Evolutionary conservation across 1,139 yeast species (phyloP).

Genomic region (Yamadazyma conglobata): DNA sequence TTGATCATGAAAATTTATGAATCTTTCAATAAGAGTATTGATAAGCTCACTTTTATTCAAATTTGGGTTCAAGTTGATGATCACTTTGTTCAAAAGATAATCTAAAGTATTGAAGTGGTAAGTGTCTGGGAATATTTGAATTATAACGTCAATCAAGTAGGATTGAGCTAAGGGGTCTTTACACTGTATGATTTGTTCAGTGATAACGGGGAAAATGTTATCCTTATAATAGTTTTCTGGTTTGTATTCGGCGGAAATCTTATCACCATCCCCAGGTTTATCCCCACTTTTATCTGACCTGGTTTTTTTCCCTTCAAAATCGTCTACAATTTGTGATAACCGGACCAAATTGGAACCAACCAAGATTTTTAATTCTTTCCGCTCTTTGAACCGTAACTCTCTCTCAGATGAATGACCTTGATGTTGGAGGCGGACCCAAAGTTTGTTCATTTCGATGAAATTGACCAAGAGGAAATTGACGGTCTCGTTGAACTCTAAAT

Average conservation of each 20-base stretch:
- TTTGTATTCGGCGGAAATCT: too few relatives aligned
- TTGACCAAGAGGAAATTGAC: constrained; percentile 75
- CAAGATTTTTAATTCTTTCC: constrained; percentile 84
- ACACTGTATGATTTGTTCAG: constrained; percentile 92
- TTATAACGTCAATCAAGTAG: constrained; percentile 80
- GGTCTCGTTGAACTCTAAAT: constrained; percentile 58
- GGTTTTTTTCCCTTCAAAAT: constrained; percentile 22
- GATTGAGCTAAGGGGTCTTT: constrained; percentile 90
- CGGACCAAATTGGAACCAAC: constrained; percentile 93
- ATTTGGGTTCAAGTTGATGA: constrained; percentile 61
- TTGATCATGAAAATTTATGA: constrained; percentile 47
- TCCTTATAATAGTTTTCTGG: constrained; percentile 51
- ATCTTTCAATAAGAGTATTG: constrained; percentile 66
- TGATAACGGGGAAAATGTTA: constrained; percentile 69
- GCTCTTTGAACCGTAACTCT: constrained; percentile 68
- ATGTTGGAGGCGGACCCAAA: constrained; percentile 95
- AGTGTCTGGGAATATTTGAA: constrained; percentile 92
- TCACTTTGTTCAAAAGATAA: constrained; percentile 60
- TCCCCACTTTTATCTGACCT: neutral
- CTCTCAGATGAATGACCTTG: constrained; percentile 91
- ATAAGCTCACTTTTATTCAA: constrained; percentile 68
- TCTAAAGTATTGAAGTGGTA: constrained; percentile 79
- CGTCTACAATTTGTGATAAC: constrained; percentile 80
- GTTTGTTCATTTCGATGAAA: constrained; percentile 94
- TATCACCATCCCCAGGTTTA: too few relatives aligned